These are phyloP conservation scores for Theobroma grandiflorum DNA, from an alignment of 441 rosid species.

Conservation along the genomic window DNA sequence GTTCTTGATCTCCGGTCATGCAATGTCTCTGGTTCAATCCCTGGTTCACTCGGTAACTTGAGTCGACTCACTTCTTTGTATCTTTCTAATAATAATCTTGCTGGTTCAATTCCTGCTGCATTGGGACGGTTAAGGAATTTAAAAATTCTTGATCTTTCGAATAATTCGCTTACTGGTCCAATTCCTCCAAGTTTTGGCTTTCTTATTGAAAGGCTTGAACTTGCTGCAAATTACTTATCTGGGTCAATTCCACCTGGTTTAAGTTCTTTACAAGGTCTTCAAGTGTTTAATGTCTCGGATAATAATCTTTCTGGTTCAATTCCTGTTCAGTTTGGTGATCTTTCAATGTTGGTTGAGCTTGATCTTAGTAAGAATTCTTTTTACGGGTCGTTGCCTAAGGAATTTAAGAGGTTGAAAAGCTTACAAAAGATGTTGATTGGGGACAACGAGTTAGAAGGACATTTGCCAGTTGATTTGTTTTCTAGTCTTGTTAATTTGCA, in stretches of 20 bases:
- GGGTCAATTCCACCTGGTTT: conserved; percentile 50
- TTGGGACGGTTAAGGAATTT: conserved; percentile 42
- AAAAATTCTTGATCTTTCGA: conserved; percentile 55
- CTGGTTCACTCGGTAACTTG: conserved; percentile 49
- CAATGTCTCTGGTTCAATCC: conserved; percentile 49
- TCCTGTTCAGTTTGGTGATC: conserved; percentile 55
- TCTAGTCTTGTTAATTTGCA: conserved; percentile 51
- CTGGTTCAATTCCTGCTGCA: conserved; percentile 49
- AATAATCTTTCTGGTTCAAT: conserved; percentile 53
- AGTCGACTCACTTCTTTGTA: conserved; percentile 38
- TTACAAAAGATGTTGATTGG: conserved; percentile 46
- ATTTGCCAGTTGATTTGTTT: conserved; percentile 58
- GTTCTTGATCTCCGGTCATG: conserved; percentile 69
- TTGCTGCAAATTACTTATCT: conserved; percentile 54
- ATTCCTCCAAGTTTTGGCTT: conserved; percentile 47
- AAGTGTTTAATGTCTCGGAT: conserved; percentile 54
- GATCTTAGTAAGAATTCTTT: conserved; percentile 65
- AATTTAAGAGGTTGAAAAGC: conserved; percentile 47
- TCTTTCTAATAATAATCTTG: conserved; percentile 47
- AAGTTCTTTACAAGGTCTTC: conserved; percentile 45
- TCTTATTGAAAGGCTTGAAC: conserved; percentile 51
- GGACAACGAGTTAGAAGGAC: conserved; percentile 52
- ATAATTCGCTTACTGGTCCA: conserved; percentile 53
- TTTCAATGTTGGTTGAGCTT: conserved; percentile 50
- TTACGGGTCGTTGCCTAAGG: conserved; percentile 52